Evolutionary conservation across 140 eudicot genomes (phyloP).

Genomic region (Senecio squalidus): DNA sequence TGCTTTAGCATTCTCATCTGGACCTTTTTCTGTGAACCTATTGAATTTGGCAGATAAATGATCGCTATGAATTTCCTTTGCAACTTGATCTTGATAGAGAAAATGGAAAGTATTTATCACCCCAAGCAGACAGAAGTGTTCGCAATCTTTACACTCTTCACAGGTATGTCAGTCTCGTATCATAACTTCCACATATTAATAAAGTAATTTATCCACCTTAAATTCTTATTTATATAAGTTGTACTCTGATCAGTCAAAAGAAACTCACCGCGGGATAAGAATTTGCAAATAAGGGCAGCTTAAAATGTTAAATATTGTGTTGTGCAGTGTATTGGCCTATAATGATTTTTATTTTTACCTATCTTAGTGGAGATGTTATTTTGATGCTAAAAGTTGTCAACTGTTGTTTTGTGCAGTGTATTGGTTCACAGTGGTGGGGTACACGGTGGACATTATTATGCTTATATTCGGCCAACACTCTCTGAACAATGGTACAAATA

Average conservation of each 20-base stretch:
- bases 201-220: not conserved
- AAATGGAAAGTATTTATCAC: conserved; percentile 79
- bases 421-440: conserved; percentile 97
- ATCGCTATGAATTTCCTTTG: conserved; percentile 91
- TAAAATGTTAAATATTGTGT: conserved; percentile 6
- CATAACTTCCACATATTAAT: not conserved
- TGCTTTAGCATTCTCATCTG: not conserved
- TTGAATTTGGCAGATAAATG: conserved; percentile 60
- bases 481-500: conserved; percentile 69
- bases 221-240: not conserved
- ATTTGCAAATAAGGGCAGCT: not conserved
- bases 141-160: conserved; percentile 91
- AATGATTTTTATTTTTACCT: not conserved
- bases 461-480: conserved; percentile 83
- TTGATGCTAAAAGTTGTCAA: conserved; percentile 6
- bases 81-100: conserved; percentile 95
- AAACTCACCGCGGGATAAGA: not conserved
- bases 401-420: conserved; percentile 44
- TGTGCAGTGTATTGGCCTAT: conserved; percentile 43
- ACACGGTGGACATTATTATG: conserved; percentile 92
- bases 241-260: conserved; percentile 2
- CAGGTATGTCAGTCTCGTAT: conserved; percentile 40
- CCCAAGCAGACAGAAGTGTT: conserved; percentile 84
- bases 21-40: not conserved
- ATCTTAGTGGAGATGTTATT: conserved; percentile 7